These are phyloP conservation scores for Parastagonospora avenae DNA, from an alignment of 2,329 filamentous ascomycete genomes.

Conservation along the genomic window DNA sequence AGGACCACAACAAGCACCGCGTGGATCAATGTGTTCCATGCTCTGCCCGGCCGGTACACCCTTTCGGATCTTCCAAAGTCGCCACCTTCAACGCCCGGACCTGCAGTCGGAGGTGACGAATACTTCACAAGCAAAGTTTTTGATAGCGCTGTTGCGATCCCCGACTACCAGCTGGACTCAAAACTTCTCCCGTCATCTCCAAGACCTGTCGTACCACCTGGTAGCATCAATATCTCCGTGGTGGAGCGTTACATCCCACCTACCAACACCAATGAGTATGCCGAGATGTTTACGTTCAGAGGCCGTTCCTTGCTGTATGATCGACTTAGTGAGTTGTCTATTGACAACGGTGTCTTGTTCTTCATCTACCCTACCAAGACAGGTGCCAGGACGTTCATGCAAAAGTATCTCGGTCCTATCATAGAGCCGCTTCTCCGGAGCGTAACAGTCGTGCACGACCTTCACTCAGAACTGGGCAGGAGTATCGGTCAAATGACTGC, in stretches of 20 bases:
- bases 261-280: slow-evolving; percentile 62
- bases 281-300: slow-evolving; percentile 61
- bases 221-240: slow-evolving; percentile 64
- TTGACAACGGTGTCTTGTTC: slow-evolving; percentile 61
- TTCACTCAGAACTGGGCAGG: slow-evolving; percentile 62
- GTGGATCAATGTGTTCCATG: slow-evolving; percentile 69
- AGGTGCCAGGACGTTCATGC: slow-evolving; percentile 64
- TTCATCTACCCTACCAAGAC: slow-evolving; percentile 67
- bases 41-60: slow-evolving; percentile 66
- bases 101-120: slow-evolving; percentile 58
- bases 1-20: slow-evolving; percentile 58
- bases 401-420: slow-evolving; percentile 64
- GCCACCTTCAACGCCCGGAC: slow-evolving; percentile 64
- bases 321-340: slow-evolving; percentile 64
- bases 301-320: slow-evolving; percentile 64
- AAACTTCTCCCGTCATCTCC: slow-evolving; percentile 58
- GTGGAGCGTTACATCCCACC: slow-evolving; percentile 71
- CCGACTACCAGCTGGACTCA: slow-evolving; percentile 62
- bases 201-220: slow-evolving; percentile 63
- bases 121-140: slow-evolving; percentile 68
- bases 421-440: slow-evolving; percentile 65
- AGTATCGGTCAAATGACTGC: slow-evolving; percentile 61
- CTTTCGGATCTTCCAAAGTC: slow-evolving; percentile 66
- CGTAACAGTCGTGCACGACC: slow-evolving; percentile 62
- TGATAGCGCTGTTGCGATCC: slow-evolving; percentile 64